Conservation (phyloP, 768 basidiomycete genomes). For the Lactifluus subvellereus region DNA sequence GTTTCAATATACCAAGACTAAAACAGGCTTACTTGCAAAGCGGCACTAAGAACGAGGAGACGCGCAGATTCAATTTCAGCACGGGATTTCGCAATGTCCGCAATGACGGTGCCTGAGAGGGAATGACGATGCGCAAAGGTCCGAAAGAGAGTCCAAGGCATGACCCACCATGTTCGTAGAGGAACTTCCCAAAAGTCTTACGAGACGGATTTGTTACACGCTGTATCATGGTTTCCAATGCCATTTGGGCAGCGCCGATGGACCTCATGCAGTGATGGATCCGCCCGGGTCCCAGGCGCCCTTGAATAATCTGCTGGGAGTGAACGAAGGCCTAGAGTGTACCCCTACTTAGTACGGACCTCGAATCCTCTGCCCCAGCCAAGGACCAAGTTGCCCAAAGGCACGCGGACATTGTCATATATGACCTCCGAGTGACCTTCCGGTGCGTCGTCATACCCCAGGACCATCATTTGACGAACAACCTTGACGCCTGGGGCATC, state of each 20-base stretch:
- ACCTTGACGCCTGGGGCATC: conserved; percentile 82
- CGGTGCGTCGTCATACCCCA: conserved; percentile 93
- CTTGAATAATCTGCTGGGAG: conserved; percentile 75
- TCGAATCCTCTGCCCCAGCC: conserved; percentile 98
- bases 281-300: conserved; percentile 91
- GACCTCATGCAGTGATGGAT: conserved; percentile 98
- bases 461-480: conserved; percentile 88
- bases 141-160: not conserved
- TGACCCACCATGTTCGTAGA: conserved; percentile 79
- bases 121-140: not conserved
- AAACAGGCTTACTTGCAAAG: conserved; percentile 54
- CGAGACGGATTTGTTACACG: conserved; percentile 88
- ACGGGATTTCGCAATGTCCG: conserved; percentile 86
- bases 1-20: not conserved
- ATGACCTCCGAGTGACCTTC: conserved; percentile 96
- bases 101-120: conserved; percentile 69
- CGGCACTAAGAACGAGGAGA: conserved; percentile 87
- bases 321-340: not conserved
- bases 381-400: conserved; percentile 71
- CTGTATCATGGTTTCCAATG: conserved; percentile 82
- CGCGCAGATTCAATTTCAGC: conserved; percentile 90
- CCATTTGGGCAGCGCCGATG: conserved; percentile 79
- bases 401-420: conserved; percentile 92
- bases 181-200: conserved; percentile 90
- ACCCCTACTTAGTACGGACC: conserved; percentile 34